phyloP scores from a whole-genome alignment of 192 early-diverging fungal species.

The Backusella morwellensis region DNA sequence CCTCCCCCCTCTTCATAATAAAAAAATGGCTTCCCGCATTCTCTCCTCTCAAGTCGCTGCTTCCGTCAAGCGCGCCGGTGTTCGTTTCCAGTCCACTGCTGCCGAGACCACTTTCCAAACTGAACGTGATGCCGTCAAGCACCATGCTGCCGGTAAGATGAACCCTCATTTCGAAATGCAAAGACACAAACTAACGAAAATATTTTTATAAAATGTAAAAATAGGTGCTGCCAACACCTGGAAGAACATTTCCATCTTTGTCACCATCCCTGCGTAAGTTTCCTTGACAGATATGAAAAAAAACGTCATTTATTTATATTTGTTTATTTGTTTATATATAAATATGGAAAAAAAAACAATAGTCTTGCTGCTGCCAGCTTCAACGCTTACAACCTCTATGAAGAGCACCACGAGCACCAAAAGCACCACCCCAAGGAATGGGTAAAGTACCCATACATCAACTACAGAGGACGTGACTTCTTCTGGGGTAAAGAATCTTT shows the following conservation, averaged over 20 bases:
- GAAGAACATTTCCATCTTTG: constrained; percentile 39
- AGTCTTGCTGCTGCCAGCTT: constrained; percentile 34
- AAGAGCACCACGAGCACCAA: constrained; percentile 29
- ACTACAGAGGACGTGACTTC: constrained; percentile 55
- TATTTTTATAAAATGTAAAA: background rate
- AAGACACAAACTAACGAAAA: background rate
- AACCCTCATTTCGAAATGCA: background rate
- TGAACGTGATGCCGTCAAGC: constrained; percentile 35
- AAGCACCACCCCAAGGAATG: constrained; percentile 30
- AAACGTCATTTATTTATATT: background rate
- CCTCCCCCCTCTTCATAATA: background rate
- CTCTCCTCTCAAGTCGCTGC: constrained; percentile 6
- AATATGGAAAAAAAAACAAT: no score
- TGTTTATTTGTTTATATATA: background rate
- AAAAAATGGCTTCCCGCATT: constrained; percentile 10
- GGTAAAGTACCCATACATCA: constrained; percentile 35
- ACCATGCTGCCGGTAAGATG: constrained; percentile 34
- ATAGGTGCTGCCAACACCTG: constrained; percentile 34
- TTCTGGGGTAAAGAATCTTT: constrained; percentile 38
- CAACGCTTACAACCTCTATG: constrained; percentile 38
- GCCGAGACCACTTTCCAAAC: constrained; percentile 12
- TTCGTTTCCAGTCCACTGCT: constrained; percentile 23
- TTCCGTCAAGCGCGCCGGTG: constrained; percentile 28
- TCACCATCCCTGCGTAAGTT: constrained; percentile 39
- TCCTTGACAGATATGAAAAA: background rate